Percentiles rank a stretch among this genome's conserved stretches.
Conservation (phyloP, 176 grass and related monocot genomes). For the Poa pratensis region DNA sequence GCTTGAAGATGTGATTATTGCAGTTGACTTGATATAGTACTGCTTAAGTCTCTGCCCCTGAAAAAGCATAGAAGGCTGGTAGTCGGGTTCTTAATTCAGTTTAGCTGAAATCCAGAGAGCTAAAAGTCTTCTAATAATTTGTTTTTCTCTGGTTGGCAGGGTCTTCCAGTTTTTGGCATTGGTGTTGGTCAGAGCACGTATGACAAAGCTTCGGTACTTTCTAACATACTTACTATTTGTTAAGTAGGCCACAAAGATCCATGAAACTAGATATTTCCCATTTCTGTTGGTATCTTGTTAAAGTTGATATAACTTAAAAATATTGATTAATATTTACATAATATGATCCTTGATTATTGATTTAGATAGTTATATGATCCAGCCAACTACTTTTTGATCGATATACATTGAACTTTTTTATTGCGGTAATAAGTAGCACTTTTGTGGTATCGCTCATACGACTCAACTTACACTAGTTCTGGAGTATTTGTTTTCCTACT, state of each 20-base stretch:
- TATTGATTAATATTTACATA: slow-evolving; percentile 1
- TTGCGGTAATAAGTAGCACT: neutral
- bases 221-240: slow-evolving; percentile 33
- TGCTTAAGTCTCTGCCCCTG: neutral
- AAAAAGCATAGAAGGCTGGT: neutral
- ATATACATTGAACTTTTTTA: neutral
- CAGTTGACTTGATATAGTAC: slow-evolving; percentile 23
- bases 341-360: slow-evolving; percentile 5
- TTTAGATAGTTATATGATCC: slow-evolving; percentile 22
- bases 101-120: neutral
- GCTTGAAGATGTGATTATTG: slow-evolving; percentile 29
- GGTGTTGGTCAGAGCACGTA: slow-evolving; percentile 92
- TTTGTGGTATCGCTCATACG: neutral
- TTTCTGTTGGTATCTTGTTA: slow-evolving; percentile 18
- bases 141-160: slow-evolving; percentile 53
- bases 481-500: neutral
- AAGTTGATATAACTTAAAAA: slow-evolving; percentile 10
- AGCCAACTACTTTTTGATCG: neutral
- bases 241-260: slow-evolving; percentile 19
- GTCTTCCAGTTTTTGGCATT: slow-evolving; percentile 91
- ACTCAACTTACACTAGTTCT: slow-evolving; percentile 17
- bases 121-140: slow-evolving; percentile 15
- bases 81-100: neutral
- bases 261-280: slow-evolving; percentile 18
- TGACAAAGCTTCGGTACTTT: slow-evolving; percentile 94